These are phyloP conservation scores for Mycena citricolor DNA, from an alignment of 1,284 basidiomycete genomes.

Conservation along the genomic window DNA sequence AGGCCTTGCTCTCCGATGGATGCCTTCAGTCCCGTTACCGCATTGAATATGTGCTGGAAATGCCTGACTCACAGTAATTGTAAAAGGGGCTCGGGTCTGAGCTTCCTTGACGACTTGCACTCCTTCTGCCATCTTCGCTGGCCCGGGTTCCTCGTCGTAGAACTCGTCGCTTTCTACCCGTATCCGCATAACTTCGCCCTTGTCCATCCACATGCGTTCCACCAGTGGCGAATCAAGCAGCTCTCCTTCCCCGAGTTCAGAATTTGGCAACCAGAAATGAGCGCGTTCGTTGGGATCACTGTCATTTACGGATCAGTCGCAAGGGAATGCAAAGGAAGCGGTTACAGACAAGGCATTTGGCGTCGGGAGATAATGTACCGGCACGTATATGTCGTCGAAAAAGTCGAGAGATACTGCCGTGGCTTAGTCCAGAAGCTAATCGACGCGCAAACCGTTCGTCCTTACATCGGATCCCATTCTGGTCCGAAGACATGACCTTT, in stretches of 20 bases:
- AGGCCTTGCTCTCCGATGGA: conserved; percentile 90
- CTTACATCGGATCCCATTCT: conserved; percentile 81
- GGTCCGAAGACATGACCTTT: conserved; percentile 82
- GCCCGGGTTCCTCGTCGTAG: conserved; percentile 89
- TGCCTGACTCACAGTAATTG: conserved; percentile 73
- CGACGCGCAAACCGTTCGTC: too few relatives aligned
- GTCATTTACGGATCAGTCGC: conserved; percentile 4
- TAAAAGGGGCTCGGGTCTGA: conserved; percentile 66
- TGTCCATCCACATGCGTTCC: conserved; percentile 85
- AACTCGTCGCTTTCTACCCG: conserved; percentile 89
- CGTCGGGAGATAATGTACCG: conserved; percentile 67
- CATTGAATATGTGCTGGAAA: conserved; percentile 2
- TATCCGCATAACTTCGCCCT: conserved; percentile 82
- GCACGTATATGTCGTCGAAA: conserved; percentile 93
- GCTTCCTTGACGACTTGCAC: conserved; percentile 54
- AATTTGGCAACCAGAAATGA: conserved; percentile 75
- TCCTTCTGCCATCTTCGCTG: conserved; percentile 70
- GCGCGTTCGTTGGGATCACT: conserved; percentile 82
- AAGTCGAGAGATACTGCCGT: conserved; percentile 82
- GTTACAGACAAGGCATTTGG: conserved; percentile 73
- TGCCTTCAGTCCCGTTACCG: conserved; percentile 67
- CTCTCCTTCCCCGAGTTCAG: conserved; percentile 49
- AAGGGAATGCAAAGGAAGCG: background rate
- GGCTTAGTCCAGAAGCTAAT: conserved; percentile 4
- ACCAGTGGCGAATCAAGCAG: conserved; percentile 67